A percentile compares a stretch with the other conserved stretches of the same genome.
These are phyloP conservation scores for Melanogaster broomeanus DNA, from an alignment of 768 basidiomycete genomes.

Conservation along the genomic window DNA sequence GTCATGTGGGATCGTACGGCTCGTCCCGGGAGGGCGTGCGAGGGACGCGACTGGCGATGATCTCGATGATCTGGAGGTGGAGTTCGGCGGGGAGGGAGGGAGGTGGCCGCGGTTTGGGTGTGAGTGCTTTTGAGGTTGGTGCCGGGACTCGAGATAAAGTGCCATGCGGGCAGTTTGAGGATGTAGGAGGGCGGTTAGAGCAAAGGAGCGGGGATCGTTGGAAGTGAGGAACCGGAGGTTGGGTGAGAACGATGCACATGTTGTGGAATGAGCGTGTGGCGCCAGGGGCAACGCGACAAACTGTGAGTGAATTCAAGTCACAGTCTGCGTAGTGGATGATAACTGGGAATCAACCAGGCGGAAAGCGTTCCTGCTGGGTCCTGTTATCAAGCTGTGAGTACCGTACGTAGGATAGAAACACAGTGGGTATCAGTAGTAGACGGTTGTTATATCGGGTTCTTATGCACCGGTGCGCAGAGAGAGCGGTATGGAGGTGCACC, in stretches of 20 bases:
- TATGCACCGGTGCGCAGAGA: slow-evolving; percentile 17
- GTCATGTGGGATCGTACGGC: slow-evolving; percentile 15
- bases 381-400: neutral
- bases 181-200: neutral
- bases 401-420: neutral
- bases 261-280: neutral
- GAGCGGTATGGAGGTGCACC: slow-evolving; percentile 6
- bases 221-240: slow-evolving; percentile 1
- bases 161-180: neutral
- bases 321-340: neutral
- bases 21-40: slow-evolving; percentile 7
- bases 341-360: slow-evolving; percentile 2
- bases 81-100: slow-evolving; percentile 30
- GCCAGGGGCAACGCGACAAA: neutral
- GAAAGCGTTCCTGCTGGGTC: neutral
- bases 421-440: slow-evolving; percentile 1
- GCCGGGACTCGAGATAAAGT: neutral
- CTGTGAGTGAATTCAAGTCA: neutral
- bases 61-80: slow-evolving; percentile 31
- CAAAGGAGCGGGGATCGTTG: slow-evolving; percentile 5
- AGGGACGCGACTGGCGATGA: slow-evolving; percentile 18
- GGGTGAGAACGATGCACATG: slow-evolving; percentile 16
- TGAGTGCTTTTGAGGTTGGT: slow-evolving; percentile 1
- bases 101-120: slow-evolving; percentile 5
- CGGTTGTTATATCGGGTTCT: slow-evolving; percentile 1